These are phyloP conservation scores for Plantago coronopus DNA, from an alignment of 305 asterid species.

Conservation along the genomic window DNA sequence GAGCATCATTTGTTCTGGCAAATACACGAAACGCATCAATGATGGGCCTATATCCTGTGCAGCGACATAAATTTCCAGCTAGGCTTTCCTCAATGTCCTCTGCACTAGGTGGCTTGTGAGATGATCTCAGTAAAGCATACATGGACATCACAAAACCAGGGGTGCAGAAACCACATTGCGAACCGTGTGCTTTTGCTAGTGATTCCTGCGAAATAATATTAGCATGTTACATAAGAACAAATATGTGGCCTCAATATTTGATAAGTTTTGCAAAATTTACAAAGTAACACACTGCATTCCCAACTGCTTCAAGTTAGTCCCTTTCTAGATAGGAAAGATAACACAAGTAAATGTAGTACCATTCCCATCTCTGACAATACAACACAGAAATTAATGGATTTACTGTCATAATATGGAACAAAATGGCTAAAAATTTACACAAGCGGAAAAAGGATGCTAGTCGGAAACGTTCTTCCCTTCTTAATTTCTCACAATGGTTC, in stretches of 20 bases:
- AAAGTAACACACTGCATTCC: neutral
- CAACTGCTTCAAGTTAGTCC: too few species aligned
- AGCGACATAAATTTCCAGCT: constrained; percentile 92
- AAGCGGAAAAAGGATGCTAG: too few species aligned
- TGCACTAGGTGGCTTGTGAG: constrained; percentile 60
- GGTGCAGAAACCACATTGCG: constrained; percentile 97
- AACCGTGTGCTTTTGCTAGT: constrained; percentile 79
- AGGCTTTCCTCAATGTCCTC: constrained; percentile 86
- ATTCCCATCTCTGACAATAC: too few species aligned
- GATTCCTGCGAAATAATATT: constrained; percentile 58
- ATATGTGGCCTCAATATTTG: too few species aligned
- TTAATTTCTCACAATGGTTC: too few species aligned
- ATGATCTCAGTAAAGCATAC: constrained; percentile 84
- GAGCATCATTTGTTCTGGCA: constrained; percentile 65
- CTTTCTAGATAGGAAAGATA: too few species aligned
- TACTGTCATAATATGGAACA: too few species aligned
- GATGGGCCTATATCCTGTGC: constrained; percentile 96
- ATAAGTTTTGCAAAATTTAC: neutral
- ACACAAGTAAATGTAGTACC: too few species aligned
- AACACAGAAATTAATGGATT: too few species aligned
- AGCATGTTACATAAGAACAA: constrained; percentile 16
- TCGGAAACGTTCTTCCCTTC: too few species aligned
- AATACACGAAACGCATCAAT: constrained; percentile 85
- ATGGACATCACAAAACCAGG: constrained; percentile 97
- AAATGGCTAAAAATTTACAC: too few species aligned